Conservation (phyloP, 2,329 filamentous ascomycete species). For the Pseudogymnoascus sp. region DNA sequence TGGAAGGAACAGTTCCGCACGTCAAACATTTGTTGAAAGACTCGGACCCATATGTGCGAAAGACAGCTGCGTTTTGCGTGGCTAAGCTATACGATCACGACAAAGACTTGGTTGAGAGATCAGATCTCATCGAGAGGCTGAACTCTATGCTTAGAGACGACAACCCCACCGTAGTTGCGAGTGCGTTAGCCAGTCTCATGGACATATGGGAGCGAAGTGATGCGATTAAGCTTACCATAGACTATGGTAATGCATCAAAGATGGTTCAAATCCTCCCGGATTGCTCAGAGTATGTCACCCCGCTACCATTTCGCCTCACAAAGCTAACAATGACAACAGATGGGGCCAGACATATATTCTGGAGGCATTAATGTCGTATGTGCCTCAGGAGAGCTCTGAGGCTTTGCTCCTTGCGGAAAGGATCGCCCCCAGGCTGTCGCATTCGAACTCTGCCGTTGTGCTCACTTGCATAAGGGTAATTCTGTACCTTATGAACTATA, state of each 20-base stretch:
- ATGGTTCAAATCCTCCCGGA: conserved; percentile 95
- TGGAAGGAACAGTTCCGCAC: conserved; percentile 80
- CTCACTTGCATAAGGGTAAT: conserved; percentile 95
- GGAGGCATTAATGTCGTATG: conserved; percentile 95
- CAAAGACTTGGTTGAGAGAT: conserved; percentile 78
- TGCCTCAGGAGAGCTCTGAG: conserved; percentile 84
- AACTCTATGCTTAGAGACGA: conserved; percentile 89
- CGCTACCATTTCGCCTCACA: neutral
- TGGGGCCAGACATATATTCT: conserved; percentile 99
- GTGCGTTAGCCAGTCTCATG: conserved; percentile 82
- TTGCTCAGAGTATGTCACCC: conserved; percentile 76
- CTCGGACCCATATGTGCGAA: conserved; percentile 89
- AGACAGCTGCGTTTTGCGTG: conserved; percentile 92
- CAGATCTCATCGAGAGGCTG: conserved; percentile 84
- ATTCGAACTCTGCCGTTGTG: conserved; percentile 94
- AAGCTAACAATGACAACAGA: conserved; percentile 41
- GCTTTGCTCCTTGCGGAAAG: conserved; percentile 85
- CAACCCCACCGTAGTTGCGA: conserved; percentile 95
- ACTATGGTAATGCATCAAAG: conserved; percentile 95
- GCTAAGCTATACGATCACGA: conserved; percentile 98
- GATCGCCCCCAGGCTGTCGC: conserved; percentile 89
- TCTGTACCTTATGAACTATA: conserved; percentile 98
- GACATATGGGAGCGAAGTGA: conserved; percentile 99
- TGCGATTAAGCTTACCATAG: conserved; percentile 94
- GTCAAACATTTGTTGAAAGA: conserved; percentile 81